Base-by-base conservation (phyloP, 805 yeast genomes). In the Ogataea salicorniae region DNA sequence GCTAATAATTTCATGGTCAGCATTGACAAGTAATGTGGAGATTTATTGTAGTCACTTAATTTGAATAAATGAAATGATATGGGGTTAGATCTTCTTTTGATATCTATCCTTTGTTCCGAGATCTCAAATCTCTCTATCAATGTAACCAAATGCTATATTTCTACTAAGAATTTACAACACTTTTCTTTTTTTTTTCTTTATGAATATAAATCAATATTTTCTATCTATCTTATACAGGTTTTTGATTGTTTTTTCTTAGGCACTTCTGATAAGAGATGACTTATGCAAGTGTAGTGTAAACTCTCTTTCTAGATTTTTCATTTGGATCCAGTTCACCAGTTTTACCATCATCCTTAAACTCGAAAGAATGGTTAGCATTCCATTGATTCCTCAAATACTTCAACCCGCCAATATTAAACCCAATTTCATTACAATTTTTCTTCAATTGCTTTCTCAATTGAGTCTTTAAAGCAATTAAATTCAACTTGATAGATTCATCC, bases 391-490 rank as follows among this genome's bases (percentile, higher is more conserved):
- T 83, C 50, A 87, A 66, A 57, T 80, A 86, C 56, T 77, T 79
- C 63, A 94, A 71, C 4, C 96, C 97, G 51, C 87, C 91, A 17
- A 88, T 72, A 60, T 94, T 94, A 70, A 77, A 83, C 9, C 97
- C 98, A 41, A 94, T 72, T 49, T 79, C 83, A 41, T 75, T 71
- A 15, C 77, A 71, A 18, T 80, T 79, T 3, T 62, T 57, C 41
- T 69, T 67, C 45, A 94, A 70, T 46, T 80, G 78, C 0, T 47
- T 56, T 52, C 96, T 75, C 47, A 94, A 70, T 54, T 79, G 79
- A 8, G 64, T 63, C 58, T 84, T 84, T 40, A 92, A 85, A 26
- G 71, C 71, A 29, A 77, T 75, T 41, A 94, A 71, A 57, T 83
- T 87, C 45, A 74, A 73, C 61, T 85, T 83, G 60, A 89, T 69